Conservation (phyloP, 164 flowering plant genomes). For the Annona squamosa region DNA sequence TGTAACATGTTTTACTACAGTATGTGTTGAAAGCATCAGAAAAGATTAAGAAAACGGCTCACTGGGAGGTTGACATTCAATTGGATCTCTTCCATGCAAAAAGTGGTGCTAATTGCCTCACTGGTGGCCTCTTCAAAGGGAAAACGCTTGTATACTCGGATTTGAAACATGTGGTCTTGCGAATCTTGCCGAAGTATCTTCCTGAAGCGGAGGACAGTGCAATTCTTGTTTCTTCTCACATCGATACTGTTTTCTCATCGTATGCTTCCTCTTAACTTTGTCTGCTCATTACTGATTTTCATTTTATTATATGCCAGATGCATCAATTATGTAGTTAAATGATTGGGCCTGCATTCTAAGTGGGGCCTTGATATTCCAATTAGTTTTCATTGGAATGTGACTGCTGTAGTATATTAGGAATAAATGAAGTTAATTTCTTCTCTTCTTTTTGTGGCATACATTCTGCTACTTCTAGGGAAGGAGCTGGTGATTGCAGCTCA, state of each 20-base stretch:
- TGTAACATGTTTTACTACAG: constrained; percentile 27
- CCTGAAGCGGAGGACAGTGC: constrained; percentile 68
- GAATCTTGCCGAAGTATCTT: constrained; percentile 70
- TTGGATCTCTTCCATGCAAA: constrained; percentile 69
- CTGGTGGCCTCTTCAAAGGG: constrained; percentile 69
- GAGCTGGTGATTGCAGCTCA: constrained; percentile 98
- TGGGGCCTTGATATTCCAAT: too few relatives aligned
- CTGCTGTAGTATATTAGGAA: too few relatives aligned
- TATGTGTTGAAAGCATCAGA: constrained; percentile 62
- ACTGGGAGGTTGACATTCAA: constrained; percentile 92
- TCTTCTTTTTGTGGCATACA: background rate
- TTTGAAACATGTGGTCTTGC: constrained; percentile 63
- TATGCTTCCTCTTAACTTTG: constrained; percentile 30
- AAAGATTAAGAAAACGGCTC: constrained; percentile 62
- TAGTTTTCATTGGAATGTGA: background rate
- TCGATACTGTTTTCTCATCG: constrained; percentile 91
- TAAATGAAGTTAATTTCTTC: background rate
- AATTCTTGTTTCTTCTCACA: constrained; percentile 90
- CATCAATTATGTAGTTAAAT: background rate
- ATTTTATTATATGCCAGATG: background rate
- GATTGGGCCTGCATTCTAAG: too few relatives aligned
- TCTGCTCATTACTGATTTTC: constrained; percentile 5
- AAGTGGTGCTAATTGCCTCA: constrained; percentile 62
- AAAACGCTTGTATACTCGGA: constrained; percentile 81
- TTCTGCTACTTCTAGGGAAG: constrained; percentile 49